A percentile compares a stretch with the other conserved stretches of the same genome.
Evolutionary conservation across 176 grass and related monocot genomes (phyloP).

Genomic region (Poa annua): DNA sequence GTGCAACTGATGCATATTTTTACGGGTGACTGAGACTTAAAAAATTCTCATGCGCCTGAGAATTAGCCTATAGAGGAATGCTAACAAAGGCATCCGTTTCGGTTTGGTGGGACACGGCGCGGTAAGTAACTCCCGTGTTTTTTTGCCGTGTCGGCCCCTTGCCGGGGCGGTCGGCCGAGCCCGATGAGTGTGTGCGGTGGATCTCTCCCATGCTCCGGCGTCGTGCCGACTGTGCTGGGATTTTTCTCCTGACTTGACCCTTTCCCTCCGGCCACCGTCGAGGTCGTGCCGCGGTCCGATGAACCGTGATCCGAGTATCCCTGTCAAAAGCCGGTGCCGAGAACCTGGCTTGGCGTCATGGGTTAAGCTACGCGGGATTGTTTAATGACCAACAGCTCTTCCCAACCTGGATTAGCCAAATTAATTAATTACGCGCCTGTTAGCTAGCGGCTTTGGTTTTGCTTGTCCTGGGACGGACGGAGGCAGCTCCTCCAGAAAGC

Average conservation of each 20-base stretch:
- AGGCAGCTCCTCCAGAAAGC: constrained; percentile 49
- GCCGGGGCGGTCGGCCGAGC: neutral
- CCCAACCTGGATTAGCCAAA: constrained; percentile 13
- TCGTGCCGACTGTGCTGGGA: constrained; percentile 29
- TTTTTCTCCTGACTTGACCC: neutral
- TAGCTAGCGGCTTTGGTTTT: constrained; percentile 10
- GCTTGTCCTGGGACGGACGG: constrained; percentile 40
- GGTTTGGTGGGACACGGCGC: too few relatives aligned
- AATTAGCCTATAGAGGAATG: too few relatives aligned
- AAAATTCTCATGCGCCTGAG: too few relatives aligned
- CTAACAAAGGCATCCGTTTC: too few relatives aligned
- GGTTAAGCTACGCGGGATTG: constrained; percentile 31
- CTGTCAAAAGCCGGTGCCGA: neutral
- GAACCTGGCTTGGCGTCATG: constrained; percentile 31
- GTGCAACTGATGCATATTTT: too few relatives aligned
- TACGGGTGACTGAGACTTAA: too few relatives aligned
- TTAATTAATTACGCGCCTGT: neutral
- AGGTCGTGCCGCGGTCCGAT: constrained; percentile 23
- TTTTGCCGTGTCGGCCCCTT: neutral
- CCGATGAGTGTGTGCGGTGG: too few relatives aligned
- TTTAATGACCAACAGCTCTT: constrained; percentile 43
- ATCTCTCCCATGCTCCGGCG: neutral
- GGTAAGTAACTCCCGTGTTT: neutral
- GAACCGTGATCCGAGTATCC: constrained; percentile 11
- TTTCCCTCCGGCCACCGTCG: constrained; percentile 14